Conservation (phyloP, 2,329 filamentous ascomycete species). For the Colletotrichum spinosum region DNA sequence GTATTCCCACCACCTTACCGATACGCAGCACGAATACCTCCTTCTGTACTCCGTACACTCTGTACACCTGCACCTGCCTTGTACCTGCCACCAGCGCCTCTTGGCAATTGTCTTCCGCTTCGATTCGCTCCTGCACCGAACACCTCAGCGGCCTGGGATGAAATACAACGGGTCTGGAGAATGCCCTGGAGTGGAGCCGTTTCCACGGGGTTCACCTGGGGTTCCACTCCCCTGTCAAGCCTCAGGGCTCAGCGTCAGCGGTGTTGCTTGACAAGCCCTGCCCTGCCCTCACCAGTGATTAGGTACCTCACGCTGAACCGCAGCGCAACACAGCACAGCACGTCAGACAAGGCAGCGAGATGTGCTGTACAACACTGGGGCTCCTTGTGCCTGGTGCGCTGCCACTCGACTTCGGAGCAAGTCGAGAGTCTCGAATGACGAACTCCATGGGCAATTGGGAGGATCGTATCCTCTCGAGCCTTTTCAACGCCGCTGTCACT, state of each 20-base stretch:
- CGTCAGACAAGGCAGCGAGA: slow-evolving; percentile 12
- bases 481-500: not conserved
- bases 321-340: slow-evolving; percentile 15
- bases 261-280: slow-evolving; percentile 22
- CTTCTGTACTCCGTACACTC: not conserved
- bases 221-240: slow-evolving; percentile 23
- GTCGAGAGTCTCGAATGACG: not conserved
- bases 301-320: not conserved
- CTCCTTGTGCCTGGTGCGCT: slow-evolving; percentile 10
- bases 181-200: slow-evolving; percentile 20
- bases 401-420: not conserved
- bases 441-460: too few species aligned
- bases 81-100: slow-evolving; percentile 2
- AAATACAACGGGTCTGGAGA: slow-evolving; percentile 17
- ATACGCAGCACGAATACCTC: too few species aligned
- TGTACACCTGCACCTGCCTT: slow-evolving; percentile 1
- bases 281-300: slow-evolving; percentile 16
- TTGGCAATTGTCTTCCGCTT: slow-evolving; percentile 1
- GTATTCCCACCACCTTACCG: slow-evolving; percentile 1
- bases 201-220: slow-evolving; percentile 7
- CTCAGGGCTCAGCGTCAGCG: not conserved
- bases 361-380: slow-evolving; percentile 19
- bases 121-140: not conserved
- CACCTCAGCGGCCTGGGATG: slow-evolving; percentile 13
- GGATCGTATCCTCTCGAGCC: too few species aligned